Conservation (phyloP, 768 basidiomycete species). For the Psilocybe tampanensis region DNA sequence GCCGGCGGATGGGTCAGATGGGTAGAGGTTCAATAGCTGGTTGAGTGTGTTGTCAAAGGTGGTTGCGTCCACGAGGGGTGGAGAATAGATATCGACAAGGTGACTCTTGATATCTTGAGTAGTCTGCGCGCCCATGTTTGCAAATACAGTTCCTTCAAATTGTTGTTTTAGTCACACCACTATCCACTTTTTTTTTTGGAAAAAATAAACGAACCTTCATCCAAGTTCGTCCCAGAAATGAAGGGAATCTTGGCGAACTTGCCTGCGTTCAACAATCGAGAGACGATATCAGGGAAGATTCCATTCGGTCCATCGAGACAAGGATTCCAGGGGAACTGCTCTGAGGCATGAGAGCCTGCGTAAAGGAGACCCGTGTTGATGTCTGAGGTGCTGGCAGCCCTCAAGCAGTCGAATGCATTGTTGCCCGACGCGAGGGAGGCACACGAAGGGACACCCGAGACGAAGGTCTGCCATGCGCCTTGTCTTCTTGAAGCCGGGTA, state of each 20-base stretch:
- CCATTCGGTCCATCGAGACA: conserved; percentile 44
- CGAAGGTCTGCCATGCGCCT: conserved; percentile 40
- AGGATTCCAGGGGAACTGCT: conserved; percentile 33
- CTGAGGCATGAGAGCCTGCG: conserved; percentile 15
- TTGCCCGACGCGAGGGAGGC: conserved; percentile 21
- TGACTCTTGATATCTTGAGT: conserved; percentile 24
- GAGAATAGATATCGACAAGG: conserved; percentile 29
- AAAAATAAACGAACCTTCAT: conserved; percentile 41
- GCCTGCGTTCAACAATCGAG: conserved; percentile 28
- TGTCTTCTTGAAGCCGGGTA: conserved; percentile 33
- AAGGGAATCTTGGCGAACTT: conserved; percentile 40
- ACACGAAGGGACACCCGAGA: conserved; percentile 36
- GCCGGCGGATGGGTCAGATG: conserved; percentile 41
- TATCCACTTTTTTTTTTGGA: too few species aligned
- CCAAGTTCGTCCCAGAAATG: conserved; percentile 45
- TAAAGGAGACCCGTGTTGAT: conserved; percentile 22
- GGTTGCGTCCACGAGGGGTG: conserved; percentile 25
- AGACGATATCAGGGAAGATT: conserved; percentile 40
- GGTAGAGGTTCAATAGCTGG: conserved; percentile 41
- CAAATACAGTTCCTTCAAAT: conserved; percentile 37
- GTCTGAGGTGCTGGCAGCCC: conserved; percentile 23
- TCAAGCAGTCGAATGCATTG: conserved; percentile 38
- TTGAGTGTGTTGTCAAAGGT: conserved; percentile 22
- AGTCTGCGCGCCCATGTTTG: conserved; percentile 24
- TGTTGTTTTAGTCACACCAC: too few species aligned